Conservation (phyloP, 192 early-diverging fungal genomes). For the Fimicolochytrium jonesii region DNA sequence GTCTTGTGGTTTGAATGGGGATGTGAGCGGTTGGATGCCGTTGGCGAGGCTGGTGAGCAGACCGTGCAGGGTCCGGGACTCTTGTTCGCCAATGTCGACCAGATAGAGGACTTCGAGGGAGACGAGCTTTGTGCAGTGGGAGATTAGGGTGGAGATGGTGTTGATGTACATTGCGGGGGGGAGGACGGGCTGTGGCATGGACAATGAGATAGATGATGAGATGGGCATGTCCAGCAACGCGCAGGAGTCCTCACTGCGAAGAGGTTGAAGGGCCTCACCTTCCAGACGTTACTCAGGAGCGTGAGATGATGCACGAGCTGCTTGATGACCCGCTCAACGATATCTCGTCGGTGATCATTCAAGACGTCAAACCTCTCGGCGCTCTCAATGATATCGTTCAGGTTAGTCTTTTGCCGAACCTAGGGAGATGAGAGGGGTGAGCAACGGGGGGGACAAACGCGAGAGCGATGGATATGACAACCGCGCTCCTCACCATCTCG, state of each 20-base stretch:
- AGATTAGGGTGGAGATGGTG: conserved; percentile 20
- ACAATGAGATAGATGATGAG: too few species aligned
- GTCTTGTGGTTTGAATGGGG: not conserved
- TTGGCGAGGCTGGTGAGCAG: conserved; percentile 14
- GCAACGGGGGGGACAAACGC: too few species aligned
- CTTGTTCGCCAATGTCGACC: conserved; percentile 42
- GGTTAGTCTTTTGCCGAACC: conserved; percentile 6
- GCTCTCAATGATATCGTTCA: conserved; percentile 7
- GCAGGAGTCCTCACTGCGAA: not conserved
- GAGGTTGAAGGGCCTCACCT: conserved; percentile 32
- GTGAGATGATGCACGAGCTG: conserved; percentile 40
- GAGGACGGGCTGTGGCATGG: conserved; percentile 17
- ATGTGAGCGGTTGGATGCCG: not conserved
- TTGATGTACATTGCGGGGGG: conserved; percentile 9
- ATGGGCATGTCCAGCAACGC: not conserved
- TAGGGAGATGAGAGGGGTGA: too few species aligned
- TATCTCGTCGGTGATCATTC: conserved; percentile 29
- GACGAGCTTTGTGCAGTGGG: conserved; percentile 12
- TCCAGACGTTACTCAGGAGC: conserved; percentile 47
- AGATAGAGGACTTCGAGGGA: conserved; percentile 18
- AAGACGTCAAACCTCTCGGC: conserved; percentile 25
- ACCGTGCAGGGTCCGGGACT: conserved; percentile 30
- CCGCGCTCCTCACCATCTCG: conserved; percentile 37
- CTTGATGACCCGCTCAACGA: conserved; percentile 44
- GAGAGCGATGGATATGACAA: too few species aligned